Evolutionary conservation across 768 basidiomycete species (phyloP).

Genomic region (Artomyces pyxidatus): DNA sequence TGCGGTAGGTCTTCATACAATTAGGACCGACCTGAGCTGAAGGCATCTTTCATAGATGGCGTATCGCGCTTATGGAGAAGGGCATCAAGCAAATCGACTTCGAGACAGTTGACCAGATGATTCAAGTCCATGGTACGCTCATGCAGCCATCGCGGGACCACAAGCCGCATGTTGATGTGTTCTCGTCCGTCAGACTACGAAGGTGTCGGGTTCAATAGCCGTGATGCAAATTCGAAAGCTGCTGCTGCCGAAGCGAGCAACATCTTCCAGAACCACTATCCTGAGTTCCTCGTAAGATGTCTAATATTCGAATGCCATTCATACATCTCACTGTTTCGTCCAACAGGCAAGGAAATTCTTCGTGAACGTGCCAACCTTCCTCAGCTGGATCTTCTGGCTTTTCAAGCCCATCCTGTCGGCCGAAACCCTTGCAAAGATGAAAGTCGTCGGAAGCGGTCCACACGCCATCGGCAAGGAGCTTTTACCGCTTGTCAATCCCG

Average conservation of each 20-base stretch:
- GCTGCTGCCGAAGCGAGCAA: conserved; percentile 68
- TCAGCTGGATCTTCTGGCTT: conserved; percentile 79
- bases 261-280: conserved; percentile 73
- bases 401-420: conserved; percentile 71
- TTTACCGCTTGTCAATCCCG: conserved; percentile 42
- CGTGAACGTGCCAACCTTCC: conserved; percentile 67
- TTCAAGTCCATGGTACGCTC: conserved; percentile 16
- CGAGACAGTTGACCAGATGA: conserved; percentile 38
- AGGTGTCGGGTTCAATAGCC: conserved; percentile 56
- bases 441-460: conserved; percentile 62
- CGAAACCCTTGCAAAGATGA: conserved; percentile 75
- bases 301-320: not conserved
- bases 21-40: too few relatives aligned
- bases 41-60: conserved; percentile 64
- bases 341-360: conserved; percentile 67
- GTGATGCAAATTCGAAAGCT: conserved; percentile 67
- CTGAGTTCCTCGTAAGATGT: conserved; percentile 66
- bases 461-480: conserved; percentile 52
- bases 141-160: too few relatives aligned
- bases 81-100: conserved; percentile 61
- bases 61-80: conserved; percentile 70
- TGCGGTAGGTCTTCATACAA: conserved; percentile 51
- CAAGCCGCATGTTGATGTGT: too few relatives aligned
- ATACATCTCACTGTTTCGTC: not conserved
- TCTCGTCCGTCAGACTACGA: conserved; percentile 50